These are phyloP conservation scores for Coemansia sp. DNA, from an alignment of 192 early-diverging fungal genomes.

Conservation along the genomic window DNA sequence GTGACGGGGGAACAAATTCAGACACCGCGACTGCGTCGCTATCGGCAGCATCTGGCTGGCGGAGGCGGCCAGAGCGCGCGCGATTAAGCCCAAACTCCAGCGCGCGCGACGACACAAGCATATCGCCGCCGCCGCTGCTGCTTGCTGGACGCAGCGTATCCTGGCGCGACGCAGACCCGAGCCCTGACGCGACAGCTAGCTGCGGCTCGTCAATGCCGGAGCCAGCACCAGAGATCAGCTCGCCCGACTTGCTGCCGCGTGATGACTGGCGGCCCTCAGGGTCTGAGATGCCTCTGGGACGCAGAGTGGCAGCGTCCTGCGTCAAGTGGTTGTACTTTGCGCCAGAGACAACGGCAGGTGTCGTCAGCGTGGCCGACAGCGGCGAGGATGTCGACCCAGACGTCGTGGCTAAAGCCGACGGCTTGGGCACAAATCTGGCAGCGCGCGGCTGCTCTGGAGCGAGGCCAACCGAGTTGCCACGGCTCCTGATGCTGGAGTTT, in stretches of 20 bases:
- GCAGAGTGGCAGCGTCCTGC: slow-evolving; percentile 10
- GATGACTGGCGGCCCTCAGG: slow-evolving; percentile 31
- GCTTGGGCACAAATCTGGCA: slow-evolving; percentile 3
- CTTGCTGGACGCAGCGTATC: slow-evolving; percentile 3
- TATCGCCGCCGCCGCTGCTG: neutral
- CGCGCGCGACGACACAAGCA: slow-evolving; percentile 12
- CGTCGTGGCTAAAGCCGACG: slow-evolving; percentile 21
- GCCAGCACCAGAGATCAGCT: neutral
- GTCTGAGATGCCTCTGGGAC: slow-evolving; percentile 41
- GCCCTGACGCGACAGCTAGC: neutral
- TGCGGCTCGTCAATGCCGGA: slow-evolving; percentile 1
- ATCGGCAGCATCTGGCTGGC: neutral
- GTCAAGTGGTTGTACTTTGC: slow-evolving; percentile 17
- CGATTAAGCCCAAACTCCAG: slow-evolving; percentile 10
- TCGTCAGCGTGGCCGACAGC: slow-evolving; percentile 7
- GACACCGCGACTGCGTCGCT: neutral
- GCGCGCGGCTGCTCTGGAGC: neutral
- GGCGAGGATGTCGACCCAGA: slow-evolving; percentile 17
- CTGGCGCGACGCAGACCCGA: slow-evolving; percentile 1
- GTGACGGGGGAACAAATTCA: slow-evolving; percentile 27
- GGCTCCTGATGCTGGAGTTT: slow-evolving; percentile 7
- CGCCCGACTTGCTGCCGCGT: slow-evolving; percentile 17
- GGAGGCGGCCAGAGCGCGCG: neutral
- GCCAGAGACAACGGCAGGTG: slow-evolving; percentile 19
- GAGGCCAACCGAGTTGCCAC: slow-evolving; percentile 7